Base-by-base conservation (phyloP, 129 eudicot genomes). In the Solidago caesia region DNA sequence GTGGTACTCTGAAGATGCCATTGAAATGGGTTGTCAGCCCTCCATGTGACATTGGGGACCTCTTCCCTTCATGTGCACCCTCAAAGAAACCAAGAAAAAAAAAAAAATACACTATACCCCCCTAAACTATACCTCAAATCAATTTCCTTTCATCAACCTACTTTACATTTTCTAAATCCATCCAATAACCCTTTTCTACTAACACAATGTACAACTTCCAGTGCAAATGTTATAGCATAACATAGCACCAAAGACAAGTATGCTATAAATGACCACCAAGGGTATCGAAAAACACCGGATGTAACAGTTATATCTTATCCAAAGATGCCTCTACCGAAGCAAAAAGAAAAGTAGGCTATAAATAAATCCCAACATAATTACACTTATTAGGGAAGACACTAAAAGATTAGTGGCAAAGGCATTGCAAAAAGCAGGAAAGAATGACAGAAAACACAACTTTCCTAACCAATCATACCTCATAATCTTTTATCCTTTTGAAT, bases 31-130 rank as follows among this genome's bases (percentile, higher is more conserved):
- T 44, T 89, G 88, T 87, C 91, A 85, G 96, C 64, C 76, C 70
- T 82, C 91, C 96, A 90, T 90, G 92, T 90, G 92, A 90, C 81
- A 64, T 55, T 78, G 77, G 87, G 92, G 90, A 82, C 96, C 89
- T 71, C 79, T 27, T 43, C 79, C 67, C 52, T 74, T 71, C 85
- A 80, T 80, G 80, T 81, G 82, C 92, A 85, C 89, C 89, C 76
- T 79, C 84, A 49, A 83, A 81, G 76, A 76, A 81, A 78, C 93
- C 91, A 85, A 62, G 55, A 21, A 21, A 21, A 21, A 21, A 21
- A 21, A 21, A 21, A 21, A 21, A 87, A 85, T 75, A 79, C 85
- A 89, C 85, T 82, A 86, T 84, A 77, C 57, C 72, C 78, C 82
- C 79, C 78, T 63, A 81, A 82, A 85, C 80, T 76, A 44, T 47